Base-by-base conservation (phyloP, 192 early-diverging fungal species). In the Allomyces macrogynus region DNA sequence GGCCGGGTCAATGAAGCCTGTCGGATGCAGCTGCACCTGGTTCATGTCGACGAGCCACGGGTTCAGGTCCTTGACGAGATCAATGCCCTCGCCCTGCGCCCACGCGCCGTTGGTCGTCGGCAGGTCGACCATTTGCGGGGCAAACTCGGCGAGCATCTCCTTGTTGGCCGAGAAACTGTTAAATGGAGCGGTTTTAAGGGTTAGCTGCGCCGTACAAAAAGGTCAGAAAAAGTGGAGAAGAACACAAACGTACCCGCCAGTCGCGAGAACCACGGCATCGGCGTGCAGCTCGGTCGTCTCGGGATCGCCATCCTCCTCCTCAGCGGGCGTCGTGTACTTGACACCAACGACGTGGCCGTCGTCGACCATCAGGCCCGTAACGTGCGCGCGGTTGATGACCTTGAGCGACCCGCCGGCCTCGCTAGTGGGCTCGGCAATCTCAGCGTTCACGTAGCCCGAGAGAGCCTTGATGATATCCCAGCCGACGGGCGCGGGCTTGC, bases 11-110 rank as follows among this genome's bases (percentile, higher is more conserved):
- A 96, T 91, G 64, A 94, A 78, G 68, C 93, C 93, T 27, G 93
- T 97, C n/a, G 93, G 93, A 70, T 97, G 91, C 42, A 97, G 90
- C 76, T 97, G 93, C 62, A 97, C 88, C 75, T 90, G 93, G 66
- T 97, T 89, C 83, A 97, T 86, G 77, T 93, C 90, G 64, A 93
- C 85, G 63, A 86, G 82, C 77, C 86, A 88, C 24, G 84, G 90
- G 43, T 92, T 92, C 63, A 84, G 76, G 14, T 79, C 84, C 24
- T 80, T 68, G 49, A 86, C 76, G 83, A 97, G 86, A 76, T 89
- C 89, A 75, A 93, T 85, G 70, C 93, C 93, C 72, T 97, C 92
- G 69, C 92, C 92, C 43, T 92, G 91, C 66, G 88, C 91, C 83
- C 92, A 90, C 70, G 90, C 84, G 68, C 92, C 92, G 72, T 94